Conservation (phyloP, 768 basidiomycete genomes). For the Cytidiella melzeri region DNA sequence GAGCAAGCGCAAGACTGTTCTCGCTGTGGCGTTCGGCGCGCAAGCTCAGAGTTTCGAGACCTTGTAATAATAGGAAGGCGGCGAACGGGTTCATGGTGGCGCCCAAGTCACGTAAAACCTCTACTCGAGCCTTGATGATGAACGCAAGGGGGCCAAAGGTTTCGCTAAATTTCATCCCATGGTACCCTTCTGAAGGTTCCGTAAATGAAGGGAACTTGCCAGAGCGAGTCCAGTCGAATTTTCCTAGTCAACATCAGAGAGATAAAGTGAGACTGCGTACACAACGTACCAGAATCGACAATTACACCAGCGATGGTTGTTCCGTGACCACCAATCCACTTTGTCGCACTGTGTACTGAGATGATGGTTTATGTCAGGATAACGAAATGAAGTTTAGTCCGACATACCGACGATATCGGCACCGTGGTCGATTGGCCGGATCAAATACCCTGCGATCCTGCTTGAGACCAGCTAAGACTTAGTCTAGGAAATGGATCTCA, state of each 20-base stretch:
- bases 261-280: conserved; percentile 1
- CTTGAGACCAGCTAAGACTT: neutral
- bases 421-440: conserved; percentile 64
- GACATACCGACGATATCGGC: conserved; percentile 67
- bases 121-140: conserved; percentile 58
- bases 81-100: conserved; percentile 63
- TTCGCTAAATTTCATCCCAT: conserved; percentile 62
- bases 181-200: conserved; percentile 68
- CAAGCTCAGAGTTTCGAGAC: conserved; percentile 70
- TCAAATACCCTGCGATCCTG: conserved; percentile 41
- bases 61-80: conserved; percentile 72
- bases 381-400: too few species aligned
- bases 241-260: conserved; percentile 34
- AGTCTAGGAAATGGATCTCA: conserved; percentile 9
- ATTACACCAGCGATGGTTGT: conserved; percentile 75
- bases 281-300: conserved; percentile 54
- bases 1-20: conserved; percentile 65
- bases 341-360: conserved; percentile 69
- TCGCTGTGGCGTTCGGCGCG: conserved; percentile 65
- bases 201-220: conserved; percentile 74
- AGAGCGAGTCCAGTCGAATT: conserved; percentile 67
- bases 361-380: neutral
- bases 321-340: conserved; percentile 83
- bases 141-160: conserved; percentile 62
- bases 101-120: conserved; percentile 63